Conservation (phyloP, 306 rosid genomes). For the Cicer yamashitae region DNA sequence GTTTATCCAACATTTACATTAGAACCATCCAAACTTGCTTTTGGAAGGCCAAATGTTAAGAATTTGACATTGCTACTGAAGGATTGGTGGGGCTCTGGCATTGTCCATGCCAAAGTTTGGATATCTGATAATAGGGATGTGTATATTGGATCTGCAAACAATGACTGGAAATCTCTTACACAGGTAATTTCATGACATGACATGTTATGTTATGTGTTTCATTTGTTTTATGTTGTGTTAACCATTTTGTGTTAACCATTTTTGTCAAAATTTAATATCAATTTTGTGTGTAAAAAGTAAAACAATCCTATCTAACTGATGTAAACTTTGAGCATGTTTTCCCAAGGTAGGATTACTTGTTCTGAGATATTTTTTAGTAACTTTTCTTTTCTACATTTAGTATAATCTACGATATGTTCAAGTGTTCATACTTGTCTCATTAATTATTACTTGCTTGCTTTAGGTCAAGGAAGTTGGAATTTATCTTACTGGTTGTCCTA, state of each 20-base stretch:
- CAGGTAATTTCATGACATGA: conserved; percentile 56
- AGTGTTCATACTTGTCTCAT: conserved; percentile 31
- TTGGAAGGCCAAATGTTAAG: conserved; percentile 84
- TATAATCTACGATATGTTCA: not conserved
- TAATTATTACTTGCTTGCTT: conserved; percentile 29
- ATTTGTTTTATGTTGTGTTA: not conserved
- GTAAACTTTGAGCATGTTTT: too few species aligned
- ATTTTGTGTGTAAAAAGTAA: too few species aligned
- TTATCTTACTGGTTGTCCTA: conserved; percentile 75
- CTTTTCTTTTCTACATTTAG: too few species aligned
- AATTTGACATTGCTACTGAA: conserved; percentile 69
- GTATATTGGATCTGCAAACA: conserved; percentile 92
- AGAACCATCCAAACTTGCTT: conserved; percentile 84
- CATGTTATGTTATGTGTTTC: conserved; percentile 25
- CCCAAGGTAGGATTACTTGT: too few species aligned
- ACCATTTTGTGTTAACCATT: too few species aligned
- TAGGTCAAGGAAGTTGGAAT: conserved; percentile 96
- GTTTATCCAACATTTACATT: conserved; percentile 70
- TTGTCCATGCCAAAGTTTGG: conserved; percentile 96
- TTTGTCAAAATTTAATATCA: too few species aligned
- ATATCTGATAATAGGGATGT: conserved; percentile 75
- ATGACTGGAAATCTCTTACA: conserved; percentile 96
- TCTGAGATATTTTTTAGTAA: too few species aligned
- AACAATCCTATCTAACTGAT: too few species aligned
- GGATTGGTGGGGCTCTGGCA: conserved; percentile 92